Evolutionary conservation across 257 asterid species (phyloP).

Genomic region (Vinca minor): DNA sequence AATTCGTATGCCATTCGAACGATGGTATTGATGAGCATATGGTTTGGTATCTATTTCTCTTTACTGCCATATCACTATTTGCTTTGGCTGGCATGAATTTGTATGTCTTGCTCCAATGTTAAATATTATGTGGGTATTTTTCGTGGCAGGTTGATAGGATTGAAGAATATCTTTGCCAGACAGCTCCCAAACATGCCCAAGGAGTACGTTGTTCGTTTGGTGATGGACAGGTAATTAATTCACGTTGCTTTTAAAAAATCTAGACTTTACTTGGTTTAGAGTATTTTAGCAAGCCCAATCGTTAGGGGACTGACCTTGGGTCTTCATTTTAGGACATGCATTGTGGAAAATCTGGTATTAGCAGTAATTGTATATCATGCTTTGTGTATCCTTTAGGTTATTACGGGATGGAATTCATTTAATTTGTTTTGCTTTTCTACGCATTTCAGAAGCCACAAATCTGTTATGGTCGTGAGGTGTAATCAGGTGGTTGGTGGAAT

Average conservation of each 20-base stretch:
- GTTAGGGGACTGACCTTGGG: background rate
- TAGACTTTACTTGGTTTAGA: background rate
- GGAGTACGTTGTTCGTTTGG: conserved; percentile 96
- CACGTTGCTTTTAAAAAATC: conserved; percentile 3
- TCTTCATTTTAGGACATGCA: no score
- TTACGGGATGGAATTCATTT: background rate
- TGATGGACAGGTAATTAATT: conserved; percentile 82
- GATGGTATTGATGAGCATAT: conserved; percentile 81
- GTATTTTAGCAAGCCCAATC: background rate
- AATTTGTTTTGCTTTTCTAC: conserved; percentile 14
- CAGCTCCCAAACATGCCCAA: conserved; percentile 98
- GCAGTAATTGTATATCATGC: no score
- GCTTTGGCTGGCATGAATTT: background rate
- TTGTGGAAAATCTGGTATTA: no score
- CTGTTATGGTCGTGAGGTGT: conserved; percentile 82
- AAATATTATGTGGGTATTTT: background rate
- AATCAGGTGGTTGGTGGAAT: conserved; percentile 94
- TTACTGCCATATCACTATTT: conserved; percentile 2
- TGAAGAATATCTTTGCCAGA: conserved; percentile 90
- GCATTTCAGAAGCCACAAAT: conserved; percentile 75
- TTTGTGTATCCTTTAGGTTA: no score
- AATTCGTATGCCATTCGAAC: conserved; percentile 79
- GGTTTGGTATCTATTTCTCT: conserved; percentile 78
- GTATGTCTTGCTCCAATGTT: background rate
- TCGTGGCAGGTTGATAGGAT: conserved; percentile 76